Conservation (phyloP, 139 green algal species). For the Closterium sp. region DNA sequence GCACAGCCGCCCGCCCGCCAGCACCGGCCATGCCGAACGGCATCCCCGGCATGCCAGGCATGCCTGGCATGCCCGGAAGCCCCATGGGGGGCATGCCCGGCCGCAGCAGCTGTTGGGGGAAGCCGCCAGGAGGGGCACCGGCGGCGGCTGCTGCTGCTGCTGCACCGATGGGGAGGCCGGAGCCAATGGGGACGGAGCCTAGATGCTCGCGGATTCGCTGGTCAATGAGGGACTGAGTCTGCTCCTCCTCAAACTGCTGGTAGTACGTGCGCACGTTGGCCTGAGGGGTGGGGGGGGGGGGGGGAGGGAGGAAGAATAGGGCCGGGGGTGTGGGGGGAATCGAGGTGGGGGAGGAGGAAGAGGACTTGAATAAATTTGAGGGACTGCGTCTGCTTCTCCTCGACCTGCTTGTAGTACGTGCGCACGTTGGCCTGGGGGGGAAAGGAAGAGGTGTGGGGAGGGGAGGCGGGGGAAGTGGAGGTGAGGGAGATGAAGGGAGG, state of each 20-base stretch:
- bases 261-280: slow-evolving; percentile 93
- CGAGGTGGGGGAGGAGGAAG: slow-evolving; percentile 5
- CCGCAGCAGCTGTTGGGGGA: not conserved
- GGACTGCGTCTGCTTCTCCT: slow-evolving; percentile 59
- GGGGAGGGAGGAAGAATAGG: not conserved
- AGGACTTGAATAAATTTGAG: slow-evolving; percentile 27
- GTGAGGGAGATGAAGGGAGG: too few relatives aligned
- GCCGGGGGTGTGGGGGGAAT: not conserved
- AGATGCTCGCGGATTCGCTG: slow-evolving; percentile 34
- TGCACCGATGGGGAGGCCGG: not conserved
- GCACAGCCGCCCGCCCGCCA: not conserved
- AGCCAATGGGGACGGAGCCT: not conserved
- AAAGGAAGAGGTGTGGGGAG: not conserved
- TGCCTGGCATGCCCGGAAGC: not conserved
- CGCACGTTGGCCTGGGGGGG: slow-evolving; percentile 81
- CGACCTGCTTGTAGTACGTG: slow-evolving; percentile 89
- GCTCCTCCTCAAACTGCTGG: slow-evolving; percentile 77
- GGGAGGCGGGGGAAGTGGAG: not conserved
- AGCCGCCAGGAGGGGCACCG: not conserved
- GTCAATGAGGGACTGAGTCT: slow-evolving; percentile 46
- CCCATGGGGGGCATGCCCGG: not conserved
- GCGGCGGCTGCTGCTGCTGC: not conserved
- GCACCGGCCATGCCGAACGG: not conserved
- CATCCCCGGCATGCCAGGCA: not conserved
- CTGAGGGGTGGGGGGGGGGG: slow-evolving; percentile 46